These are phyloP conservation scores for Astraeus odoratus DNA, from an alignment of 768 basidiomycete genomes.

Conservation along the genomic window DNA sequence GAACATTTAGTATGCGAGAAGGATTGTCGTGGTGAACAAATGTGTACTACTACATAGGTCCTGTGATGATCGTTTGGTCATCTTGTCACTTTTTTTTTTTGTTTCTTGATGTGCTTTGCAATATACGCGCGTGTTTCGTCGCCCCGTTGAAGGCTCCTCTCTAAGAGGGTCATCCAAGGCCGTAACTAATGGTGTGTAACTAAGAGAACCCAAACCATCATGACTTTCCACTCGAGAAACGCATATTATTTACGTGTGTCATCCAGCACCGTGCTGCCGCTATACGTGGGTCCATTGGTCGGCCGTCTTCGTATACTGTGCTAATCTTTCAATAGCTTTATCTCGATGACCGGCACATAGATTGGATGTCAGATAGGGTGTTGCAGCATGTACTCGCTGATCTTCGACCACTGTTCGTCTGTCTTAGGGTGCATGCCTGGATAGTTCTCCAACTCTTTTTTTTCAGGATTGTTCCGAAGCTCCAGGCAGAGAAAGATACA, in stretches of 20 bases:
- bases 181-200: too few species aligned
- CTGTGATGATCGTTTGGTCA: too few species aligned
- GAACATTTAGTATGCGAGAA: too few species aligned
- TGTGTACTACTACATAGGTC: too few species aligned
- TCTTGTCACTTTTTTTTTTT: not conserved
- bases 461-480: conserved; percentile 58
- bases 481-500: conserved; percentile 51
- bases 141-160: too few species aligned
- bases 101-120: not conserved
- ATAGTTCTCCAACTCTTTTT: conserved; percentile 1
- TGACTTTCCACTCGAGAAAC: conserved; percentile 70
- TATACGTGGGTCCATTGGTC: conserved; percentile 49
- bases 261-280: conserved; percentile 61
- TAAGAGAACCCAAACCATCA: conserved; percentile 16
- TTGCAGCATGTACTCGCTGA: conserved; percentile 79
- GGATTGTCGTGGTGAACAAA: too few species aligned
- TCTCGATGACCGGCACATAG: conserved; percentile 79
- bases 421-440: not conserved
- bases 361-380: conserved; percentile 85
- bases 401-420: conserved; percentile 58
- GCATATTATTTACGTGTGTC: conserved; percentile 80
- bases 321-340: conserved; percentile 47
- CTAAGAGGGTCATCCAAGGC: too few species aligned
- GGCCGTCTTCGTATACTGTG: conserved; percentile 2
- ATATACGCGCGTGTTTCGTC: too few species aligned